Base-by-base conservation (phyloP, 805 yeast species). In the Teunomyces funiuensis region DNA sequence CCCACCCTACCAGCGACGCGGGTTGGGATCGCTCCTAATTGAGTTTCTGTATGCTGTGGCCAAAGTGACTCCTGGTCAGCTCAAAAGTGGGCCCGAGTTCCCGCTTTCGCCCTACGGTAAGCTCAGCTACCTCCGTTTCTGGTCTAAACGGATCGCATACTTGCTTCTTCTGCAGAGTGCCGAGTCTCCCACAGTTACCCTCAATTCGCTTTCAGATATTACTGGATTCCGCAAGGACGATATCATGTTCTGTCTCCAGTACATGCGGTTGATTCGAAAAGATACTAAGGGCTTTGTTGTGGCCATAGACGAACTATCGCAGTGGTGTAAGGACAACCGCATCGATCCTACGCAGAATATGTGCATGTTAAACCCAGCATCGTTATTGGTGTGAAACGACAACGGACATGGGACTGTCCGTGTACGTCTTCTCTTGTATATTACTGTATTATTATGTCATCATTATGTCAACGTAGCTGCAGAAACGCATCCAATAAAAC, bases 41-140 rank as follows among this genome's bases (percentile, higher is more conserved):
- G 88, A 88, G 45, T 86, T 88, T 50, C 87, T 95, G 28, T 93
- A 91, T 56, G 81, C 74, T 22, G 59, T 90, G 15, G 88, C 96
- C 0, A 67, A 47, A 30, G 43, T 51, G 11, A 65, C 78, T 28
- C 74, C 73, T 11, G 86, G 85, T 31, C 80, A 78, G 22, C 51
- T 69, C 15, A 61, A 77, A 2, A 88, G 96, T 45, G 95, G 97
- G 0, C 99, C 99, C 0, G 99, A 93, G 58, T 76, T 81, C 49
- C 99, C 99, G 0, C 65, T 93, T 7, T 85, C 96, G 5, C 83
- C 84, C 0, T 85, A 82, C 61, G 99, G 99, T 0, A 72, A 74
- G 39, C 65, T 78, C 7, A 78, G 90, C 5, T 93, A 89, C 55
- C 55, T 85, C 14, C 65, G 75, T 11, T 90, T 78, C 61, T 93